A percentile compares a stretch with the other conserved stretches of the same genome.
phyloP scores from a whole-genome alignment of 2,329 filamentous ascomycete genomes.

The Alternaria dauci region DNA sequence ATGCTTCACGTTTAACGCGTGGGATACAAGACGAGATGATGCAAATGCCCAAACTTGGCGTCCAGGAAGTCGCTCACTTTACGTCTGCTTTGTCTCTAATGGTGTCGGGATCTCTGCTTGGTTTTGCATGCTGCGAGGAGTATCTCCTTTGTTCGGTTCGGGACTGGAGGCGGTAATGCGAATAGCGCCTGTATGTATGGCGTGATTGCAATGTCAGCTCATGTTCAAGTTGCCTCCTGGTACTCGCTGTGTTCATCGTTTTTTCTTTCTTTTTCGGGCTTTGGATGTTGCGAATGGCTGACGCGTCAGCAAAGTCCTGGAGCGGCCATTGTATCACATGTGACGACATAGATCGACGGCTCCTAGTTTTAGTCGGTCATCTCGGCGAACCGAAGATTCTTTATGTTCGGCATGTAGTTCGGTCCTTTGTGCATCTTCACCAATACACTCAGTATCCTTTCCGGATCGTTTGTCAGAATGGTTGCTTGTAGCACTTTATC shows the following conservation, averaged over 20 bases:
- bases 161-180: slow-evolving; percentile 39
- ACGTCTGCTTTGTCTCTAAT: slow-evolving; percentile 41
- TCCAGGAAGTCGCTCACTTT: slow-evolving; percentile 46
- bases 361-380: slow-evolving; percentile 1
- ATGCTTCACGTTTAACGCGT: slow-evolving; percentile 16
- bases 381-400: not conserved
- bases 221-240: slow-evolving; percentile 2
- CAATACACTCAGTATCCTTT: not conserved
- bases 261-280: not conserved
- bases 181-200: slow-evolving; percentile 40
- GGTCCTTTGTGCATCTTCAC: slow-evolving; percentile 2
- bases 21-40: slow-evolving; percentile 38
- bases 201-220: slow-evolving; percentile 27
- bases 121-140: slow-evolving; percentile 43
- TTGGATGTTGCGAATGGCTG: not conserved
- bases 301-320: slow-evolving; percentile 4
- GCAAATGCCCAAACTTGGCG: slow-evolving; percentile 44
- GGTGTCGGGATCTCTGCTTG: slow-evolving; percentile 35
- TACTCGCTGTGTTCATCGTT: not conserved
- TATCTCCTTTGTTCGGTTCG: slow-evolving; percentile 28
- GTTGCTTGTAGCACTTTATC: not conserved
- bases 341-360: slow-evolving; percentile 1
- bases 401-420: not conserved
- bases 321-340: not conserved
- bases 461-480: not conserved